Conservation (phyloP, 306 rosid genomes). For the Biancaea sappan region DNA sequence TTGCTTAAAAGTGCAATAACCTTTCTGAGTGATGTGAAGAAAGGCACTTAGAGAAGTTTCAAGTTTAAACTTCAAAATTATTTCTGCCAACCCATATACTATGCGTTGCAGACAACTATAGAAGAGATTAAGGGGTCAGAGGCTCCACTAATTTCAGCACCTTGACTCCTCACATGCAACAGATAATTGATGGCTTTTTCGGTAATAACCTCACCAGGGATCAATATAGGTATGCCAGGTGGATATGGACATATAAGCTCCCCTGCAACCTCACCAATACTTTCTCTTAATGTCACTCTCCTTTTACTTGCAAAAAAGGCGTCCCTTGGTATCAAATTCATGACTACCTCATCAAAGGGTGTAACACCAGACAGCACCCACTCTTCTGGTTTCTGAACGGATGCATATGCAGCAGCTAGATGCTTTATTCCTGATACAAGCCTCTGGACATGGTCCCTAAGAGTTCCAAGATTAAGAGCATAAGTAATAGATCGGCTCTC, state of each 20-base stretch:
- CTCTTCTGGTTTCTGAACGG: conserved; percentile 34
- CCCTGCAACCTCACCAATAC: conserved; percentile 74
- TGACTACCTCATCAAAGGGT: conserved; percentile 54
- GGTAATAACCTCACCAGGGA: conserved; percentile 77
- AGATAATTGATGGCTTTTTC: conserved; percentile 65
- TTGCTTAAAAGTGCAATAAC: background rate
- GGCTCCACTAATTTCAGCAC: conserved; percentile 70
- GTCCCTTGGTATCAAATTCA: conserved; percentile 74
- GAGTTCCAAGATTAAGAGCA: conserved; percentile 76
- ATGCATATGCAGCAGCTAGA: conserved; percentile 40
- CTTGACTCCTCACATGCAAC: conserved; percentile 55
- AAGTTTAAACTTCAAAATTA: conserved; percentile 13
- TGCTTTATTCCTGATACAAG: conserved; percentile 65
- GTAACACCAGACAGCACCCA: conserved; percentile 18
- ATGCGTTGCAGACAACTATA: conserved; percentile 58
- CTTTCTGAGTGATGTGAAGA: conserved; percentile 7
- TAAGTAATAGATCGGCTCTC: conserved; percentile 68
- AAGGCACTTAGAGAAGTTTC: conserved; percentile 20
- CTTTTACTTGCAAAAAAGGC: conserved; percentile 75
- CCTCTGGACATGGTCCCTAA: conserved; percentile 62
- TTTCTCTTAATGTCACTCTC: conserved; percentile 52
- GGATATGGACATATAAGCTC: conserved; percentile 88
- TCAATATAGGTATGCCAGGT: conserved; percentile 81
- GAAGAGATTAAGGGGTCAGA: conserved; percentile 75
- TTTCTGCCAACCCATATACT: conserved; percentile 8